phyloP scores from a whole-genome alignment of 2,329 filamentous ascomycete genomes.

The Dactylellina cionopaga region DNA sequence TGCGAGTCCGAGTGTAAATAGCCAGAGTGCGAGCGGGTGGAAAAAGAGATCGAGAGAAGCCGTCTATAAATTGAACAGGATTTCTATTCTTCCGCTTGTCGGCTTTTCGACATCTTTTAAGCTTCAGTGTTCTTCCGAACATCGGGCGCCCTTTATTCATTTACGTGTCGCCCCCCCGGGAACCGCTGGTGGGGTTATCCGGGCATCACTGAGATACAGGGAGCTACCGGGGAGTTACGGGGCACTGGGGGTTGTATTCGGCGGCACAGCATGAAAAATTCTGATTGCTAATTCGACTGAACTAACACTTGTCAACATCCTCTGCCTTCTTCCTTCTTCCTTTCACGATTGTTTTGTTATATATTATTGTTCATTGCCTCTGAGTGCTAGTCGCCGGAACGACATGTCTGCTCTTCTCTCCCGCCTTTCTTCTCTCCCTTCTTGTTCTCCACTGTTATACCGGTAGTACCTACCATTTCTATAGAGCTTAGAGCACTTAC shows the following conservation, averaged over 20 bases:
- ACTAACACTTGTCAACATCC: slow-evolving; percentile 52
- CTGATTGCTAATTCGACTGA: slow-evolving; percentile 26
- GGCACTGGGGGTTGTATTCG: neutral
- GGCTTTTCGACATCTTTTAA: neutral
- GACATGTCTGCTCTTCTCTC: slow-evolving; percentile 1
- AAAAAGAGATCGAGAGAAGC: neutral
- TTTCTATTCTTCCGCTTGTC: neutral
- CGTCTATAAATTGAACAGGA: slow-evolving; percentile 10
- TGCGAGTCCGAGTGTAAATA: slow-evolving; percentile 17
- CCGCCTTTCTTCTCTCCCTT: neutral
- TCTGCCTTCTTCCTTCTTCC: slow-evolving; percentile 1
- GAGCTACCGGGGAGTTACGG: neutral
- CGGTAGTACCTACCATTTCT: slow-evolving; percentile 21
- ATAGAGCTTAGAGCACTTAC: neutral
- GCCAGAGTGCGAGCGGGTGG: too few relatives aligned
- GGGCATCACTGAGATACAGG: neutral
- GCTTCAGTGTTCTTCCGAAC: slow-evolving; percentile 14
- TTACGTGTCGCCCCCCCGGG: neutral
- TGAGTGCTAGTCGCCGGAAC: slow-evolving; percentile 11
- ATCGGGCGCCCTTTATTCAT: neutral
- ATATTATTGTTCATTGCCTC: neutral
- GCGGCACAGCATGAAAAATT: slow-evolving; percentile 42
- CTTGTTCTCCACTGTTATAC: slow-evolving; percentile 9
- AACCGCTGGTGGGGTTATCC: neutral
- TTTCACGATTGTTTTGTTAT: neutral